A percentile compares a stretch with the other conserved stretches of the same genome.
These are phyloP conservation scores for Annulohypoxylon bovei DNA, from an alignment of 495 filamentous ascomycete genomes.

Conservation along the genomic window DNA sequence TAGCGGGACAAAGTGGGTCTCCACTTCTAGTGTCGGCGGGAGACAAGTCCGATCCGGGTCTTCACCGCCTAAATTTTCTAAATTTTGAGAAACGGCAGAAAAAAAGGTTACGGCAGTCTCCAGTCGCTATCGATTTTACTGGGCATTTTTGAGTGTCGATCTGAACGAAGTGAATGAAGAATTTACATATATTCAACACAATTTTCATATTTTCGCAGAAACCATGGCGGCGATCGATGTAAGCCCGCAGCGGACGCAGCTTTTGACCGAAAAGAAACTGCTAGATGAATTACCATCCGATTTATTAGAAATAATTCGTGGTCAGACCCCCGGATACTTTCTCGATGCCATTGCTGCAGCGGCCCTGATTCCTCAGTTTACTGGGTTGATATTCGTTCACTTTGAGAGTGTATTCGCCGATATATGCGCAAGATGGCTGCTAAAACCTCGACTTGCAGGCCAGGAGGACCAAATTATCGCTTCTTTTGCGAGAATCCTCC, in stretches of 20 bases:
- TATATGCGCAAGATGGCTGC: conserved; percentile 79
- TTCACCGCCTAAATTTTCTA: conserved; percentile 46
- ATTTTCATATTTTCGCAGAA: conserved; percentile 30
- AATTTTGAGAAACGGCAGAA: conserved; percentile 43
- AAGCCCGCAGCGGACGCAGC: conserved; percentile 51
- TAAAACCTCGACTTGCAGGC: conserved; percentile 44
- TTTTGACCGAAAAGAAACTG: conserved; percentile 52
- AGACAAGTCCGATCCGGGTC: conserved; percentile 22
- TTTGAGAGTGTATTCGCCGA: conserved; percentile 81
- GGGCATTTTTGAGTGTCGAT: background rate
- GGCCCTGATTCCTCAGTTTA: conserved; percentile 71
- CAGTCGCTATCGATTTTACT: conserved; percentile 13
- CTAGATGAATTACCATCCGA: conserved; percentile 70
- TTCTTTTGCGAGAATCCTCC: conserved; percentile 81
- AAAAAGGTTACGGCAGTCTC: conserved; percentile 41
- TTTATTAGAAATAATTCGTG: conserved; percentile 69
- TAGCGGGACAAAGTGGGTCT: conserved; percentile 7
- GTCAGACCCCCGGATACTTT: conserved; percentile 69
- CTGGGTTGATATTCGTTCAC: conserved; percentile 72
- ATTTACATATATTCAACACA: conserved; percentile 33
- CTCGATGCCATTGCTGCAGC: conserved; percentile 73
- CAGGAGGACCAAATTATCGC: conserved; percentile 67
- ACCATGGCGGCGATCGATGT: conserved; percentile 58
- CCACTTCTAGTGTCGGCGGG: conserved; percentile 17
- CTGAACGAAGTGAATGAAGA: conserved; percentile 19